Conservation (phyloP, 371 early-diverging fungal species). For the Mortierella sp. region DNA sequence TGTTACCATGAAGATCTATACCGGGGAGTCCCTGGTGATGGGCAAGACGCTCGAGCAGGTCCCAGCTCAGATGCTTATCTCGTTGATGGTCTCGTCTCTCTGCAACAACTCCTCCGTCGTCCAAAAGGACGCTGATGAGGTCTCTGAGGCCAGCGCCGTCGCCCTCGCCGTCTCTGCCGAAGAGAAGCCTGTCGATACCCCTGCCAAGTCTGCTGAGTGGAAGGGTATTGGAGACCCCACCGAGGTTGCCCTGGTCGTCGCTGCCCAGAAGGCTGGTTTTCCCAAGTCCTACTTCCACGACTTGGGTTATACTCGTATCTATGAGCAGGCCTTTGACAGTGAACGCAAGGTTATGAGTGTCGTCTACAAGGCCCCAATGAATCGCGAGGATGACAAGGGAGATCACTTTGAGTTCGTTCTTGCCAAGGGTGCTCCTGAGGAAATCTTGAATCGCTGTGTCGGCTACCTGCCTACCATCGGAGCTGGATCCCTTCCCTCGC, state of each 20-base stretch:
- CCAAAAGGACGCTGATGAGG: conserved; percentile 37
- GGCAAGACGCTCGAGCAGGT: conserved; percentile 32
- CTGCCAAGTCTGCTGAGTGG: conserved; percentile 53
- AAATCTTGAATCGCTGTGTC: conserved; percentile 78
- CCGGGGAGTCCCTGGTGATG: conserved; percentile 31
- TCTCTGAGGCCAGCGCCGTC: neutral
- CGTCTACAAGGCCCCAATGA: conserved; percentile 60
- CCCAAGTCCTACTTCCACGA: conserved; percentile 68
- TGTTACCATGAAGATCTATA: conserved; percentile 58
- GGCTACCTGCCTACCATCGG: conserved; percentile 62
- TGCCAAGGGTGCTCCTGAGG: conserved; percentile 94
- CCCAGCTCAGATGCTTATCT: conserved; percentile 37
- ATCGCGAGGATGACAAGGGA: neutral
- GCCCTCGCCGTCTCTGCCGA: conserved; percentile 2
- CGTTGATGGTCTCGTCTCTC: conserved; percentile 58
- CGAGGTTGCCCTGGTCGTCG: conserved; percentile 78
- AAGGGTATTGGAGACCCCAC: conserved; percentile 70
- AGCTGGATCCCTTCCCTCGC: conserved; percentile 11
- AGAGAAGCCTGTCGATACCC: neutral
- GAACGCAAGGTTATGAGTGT: conserved; percentile 93
- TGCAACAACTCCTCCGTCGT: conserved; percentile 76
- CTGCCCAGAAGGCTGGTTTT: conserved; percentile 78
- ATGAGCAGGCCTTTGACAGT: conserved; percentile 79
- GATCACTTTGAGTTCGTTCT: conserved; percentile 65
- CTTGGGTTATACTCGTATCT: conserved; percentile 45